Conservation (phyloP, 257 asterid genomes). For the Gynochthodes officinalis region DNA sequence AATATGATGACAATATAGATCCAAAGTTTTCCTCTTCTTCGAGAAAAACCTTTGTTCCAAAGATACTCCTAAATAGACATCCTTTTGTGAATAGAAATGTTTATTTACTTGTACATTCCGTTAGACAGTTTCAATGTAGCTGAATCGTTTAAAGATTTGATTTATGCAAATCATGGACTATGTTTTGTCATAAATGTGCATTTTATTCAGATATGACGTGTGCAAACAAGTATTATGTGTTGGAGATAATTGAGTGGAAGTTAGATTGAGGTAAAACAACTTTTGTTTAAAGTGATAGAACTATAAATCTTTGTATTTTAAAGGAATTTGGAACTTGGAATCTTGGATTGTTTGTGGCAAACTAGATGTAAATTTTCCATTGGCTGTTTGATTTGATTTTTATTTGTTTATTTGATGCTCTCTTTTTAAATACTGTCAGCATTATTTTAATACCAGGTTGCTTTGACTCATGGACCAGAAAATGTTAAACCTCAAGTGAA, state of each 20-base stretch:
- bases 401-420: not conserved
- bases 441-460: constrained; percentile 49
- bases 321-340: not conserved
- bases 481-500: constrained; percentile 83
- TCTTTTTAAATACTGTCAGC: not conserved
- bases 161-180: not conserved
- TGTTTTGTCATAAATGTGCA: not conserved
- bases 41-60: not conserved
- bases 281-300: not conserved
- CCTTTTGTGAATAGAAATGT: not conserved
- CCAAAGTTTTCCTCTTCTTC: not conserved
- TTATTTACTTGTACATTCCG: not conserved
- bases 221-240: not conserved
- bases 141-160: not conserved
- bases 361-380: not conserved
- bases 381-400: not conserved
- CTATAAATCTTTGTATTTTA: not conserved
- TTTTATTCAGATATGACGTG: constrained; percentile 2
- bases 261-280: not conserved
- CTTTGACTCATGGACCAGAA: constrained; percentile 95
- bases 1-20: not conserved
- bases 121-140: not conserved
- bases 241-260: not conserved
- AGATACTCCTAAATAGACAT: constrained; percentile 3
- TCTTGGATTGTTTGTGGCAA: not conserved